Evolutionary conservation across 2,329 filamentous ascomycete genomes (phyloP), one percentile per base, ranked within the genome.

Genomic region (Macrophomina phaseolina): DNA sequence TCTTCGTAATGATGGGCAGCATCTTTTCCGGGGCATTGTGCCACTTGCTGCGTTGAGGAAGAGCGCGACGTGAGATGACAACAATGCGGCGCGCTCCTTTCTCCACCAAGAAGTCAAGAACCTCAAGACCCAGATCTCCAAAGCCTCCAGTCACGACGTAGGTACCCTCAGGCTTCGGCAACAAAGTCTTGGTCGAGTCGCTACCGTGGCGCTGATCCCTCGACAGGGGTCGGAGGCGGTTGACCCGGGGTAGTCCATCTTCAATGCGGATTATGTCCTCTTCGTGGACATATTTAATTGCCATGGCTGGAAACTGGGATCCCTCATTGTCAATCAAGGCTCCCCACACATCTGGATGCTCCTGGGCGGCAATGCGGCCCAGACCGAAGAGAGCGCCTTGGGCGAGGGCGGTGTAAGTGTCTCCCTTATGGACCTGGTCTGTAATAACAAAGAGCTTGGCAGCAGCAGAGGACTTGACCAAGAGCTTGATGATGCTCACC

Each of bases 131-230:
- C 2, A 83, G 73, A 11, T 74, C 76, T 1, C 80, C 80, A 14
- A 81, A 71, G 1, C 80, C 79, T 49, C 81, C 80, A 14, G 80
- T 80, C 32, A 83, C 76, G 18, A 83, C 36, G 66, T 83, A 83
- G 0, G 81, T 82, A 2, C 81, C 80, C n/a, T 77, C 72, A 11
- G 73, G 69, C 45, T 66, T 69, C 7, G 76, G 75, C 18, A 71
- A 60, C 34, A 72, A 60, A 1, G 60, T 69, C 18, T 45, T 67
- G 5, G 30, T 45, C 11, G 65, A 56, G 28, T 46, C 46, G n/a
- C 34, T 67, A 12, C 58, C 69, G 48, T 52, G 38, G 18, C 67
- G 55, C 63, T 73, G 69, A 5, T 68, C 67, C 36, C 70, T 72
- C 11, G 70, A 64, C 8, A 75, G 68, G 4, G 72, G 67, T 5